Conservation (phyloP, 2,329 filamentous ascomycete species). For the Colletotrichum nymphaeae region DNA sequence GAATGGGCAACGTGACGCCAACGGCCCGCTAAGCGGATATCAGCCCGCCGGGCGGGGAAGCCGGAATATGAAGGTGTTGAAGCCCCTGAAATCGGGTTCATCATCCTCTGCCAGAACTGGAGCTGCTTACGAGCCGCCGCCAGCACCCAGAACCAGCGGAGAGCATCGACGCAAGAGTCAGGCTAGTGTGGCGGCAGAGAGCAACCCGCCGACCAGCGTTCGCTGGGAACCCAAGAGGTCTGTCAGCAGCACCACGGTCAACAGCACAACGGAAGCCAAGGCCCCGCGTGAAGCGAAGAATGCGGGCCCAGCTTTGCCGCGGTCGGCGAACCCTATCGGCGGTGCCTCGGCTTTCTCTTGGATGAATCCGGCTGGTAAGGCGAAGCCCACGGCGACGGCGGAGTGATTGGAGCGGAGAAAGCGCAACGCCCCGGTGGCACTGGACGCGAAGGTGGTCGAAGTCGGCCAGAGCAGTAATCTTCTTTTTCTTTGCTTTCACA, state of each 20-base stretch:
- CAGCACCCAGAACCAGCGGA: constrained; percentile 55
- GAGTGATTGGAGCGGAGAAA: constrained; percentile 24
- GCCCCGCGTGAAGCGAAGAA: constrained; percentile 45
- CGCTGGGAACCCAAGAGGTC: constrained; percentile 68
- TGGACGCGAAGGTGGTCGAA: neutral
- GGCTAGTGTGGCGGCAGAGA: constrained; percentile 61
- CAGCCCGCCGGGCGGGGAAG: constrained; percentile 72
- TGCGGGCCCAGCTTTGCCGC: constrained; percentile 55
- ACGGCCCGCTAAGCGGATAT: constrained; percentile 71
- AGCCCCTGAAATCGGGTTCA: constrained; percentile 73
- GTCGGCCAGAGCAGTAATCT: constrained; percentile 24
- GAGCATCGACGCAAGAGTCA: constrained; percentile 69
- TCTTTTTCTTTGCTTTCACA: constrained; percentile 31
- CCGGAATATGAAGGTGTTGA: constrained; percentile 90
- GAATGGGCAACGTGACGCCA: constrained; percentile 61
- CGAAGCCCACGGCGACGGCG: constrained; percentile 48
- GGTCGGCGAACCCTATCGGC: constrained; percentile 84
- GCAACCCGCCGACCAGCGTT: constrained; percentile 56
- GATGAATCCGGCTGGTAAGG: constrained; percentile 73
- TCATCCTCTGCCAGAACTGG: constrained; percentile 63
- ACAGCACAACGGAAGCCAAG: constrained; percentile 46
- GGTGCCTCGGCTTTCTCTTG: constrained; percentile 95
- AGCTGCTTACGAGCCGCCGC: constrained; percentile 62
- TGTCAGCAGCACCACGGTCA: constrained; percentile 47
- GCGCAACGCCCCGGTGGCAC: constrained; percentile 25